Conservation (phyloP, 805 yeast species). For the Candida gorgasii region DNA sequence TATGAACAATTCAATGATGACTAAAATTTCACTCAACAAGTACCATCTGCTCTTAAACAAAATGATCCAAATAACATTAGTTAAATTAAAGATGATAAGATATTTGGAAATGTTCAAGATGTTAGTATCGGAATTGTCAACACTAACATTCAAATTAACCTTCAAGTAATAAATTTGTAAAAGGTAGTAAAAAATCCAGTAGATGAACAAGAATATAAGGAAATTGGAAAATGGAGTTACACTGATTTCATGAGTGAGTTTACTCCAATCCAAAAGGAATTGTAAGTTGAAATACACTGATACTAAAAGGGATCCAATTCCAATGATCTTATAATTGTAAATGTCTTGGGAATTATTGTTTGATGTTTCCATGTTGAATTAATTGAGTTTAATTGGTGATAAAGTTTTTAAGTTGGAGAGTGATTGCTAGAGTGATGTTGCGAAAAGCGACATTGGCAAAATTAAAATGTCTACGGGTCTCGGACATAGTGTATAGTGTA, state of each 20-base stretch:
- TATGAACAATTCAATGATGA: constrained; percentile 61
- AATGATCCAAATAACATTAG: constrained; percentile 63
- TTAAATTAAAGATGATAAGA: constrained; percentile 60
- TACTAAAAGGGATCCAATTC: constrained; percentile 55
- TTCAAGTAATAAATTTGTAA: constrained; percentile 53
- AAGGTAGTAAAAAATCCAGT: constrained; percentile 57
- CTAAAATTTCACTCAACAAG: constrained; percentile 57
- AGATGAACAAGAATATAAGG: constrained; percentile 48
- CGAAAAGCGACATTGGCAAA: neutral
- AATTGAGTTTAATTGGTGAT: neutral
- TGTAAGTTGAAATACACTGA: constrained; percentile 57
- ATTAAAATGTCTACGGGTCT: neutral
- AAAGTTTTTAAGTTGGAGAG: neutral
- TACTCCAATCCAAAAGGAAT: constrained; percentile 54
- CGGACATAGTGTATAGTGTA: no score
- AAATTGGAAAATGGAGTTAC: constrained; percentile 74
- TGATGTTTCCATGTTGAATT: constrained; percentile 2
- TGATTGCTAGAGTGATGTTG: constrained; percentile 6
- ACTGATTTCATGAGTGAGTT: constrained; percentile 50
- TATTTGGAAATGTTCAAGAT: constrained; percentile 35
- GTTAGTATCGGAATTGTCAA: constrained; percentile 15
- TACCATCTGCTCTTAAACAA: constrained; percentile 62
- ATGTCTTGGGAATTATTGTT: constrained; percentile 8
- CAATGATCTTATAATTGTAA: constrained; percentile 25
- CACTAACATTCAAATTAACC: constrained; percentile 12